Evolutionary conservation across 805 yeast genomes (phyloP), one percentile per base, ranked within the genome.

Genomic region (Candida loeiensis): DNA sequence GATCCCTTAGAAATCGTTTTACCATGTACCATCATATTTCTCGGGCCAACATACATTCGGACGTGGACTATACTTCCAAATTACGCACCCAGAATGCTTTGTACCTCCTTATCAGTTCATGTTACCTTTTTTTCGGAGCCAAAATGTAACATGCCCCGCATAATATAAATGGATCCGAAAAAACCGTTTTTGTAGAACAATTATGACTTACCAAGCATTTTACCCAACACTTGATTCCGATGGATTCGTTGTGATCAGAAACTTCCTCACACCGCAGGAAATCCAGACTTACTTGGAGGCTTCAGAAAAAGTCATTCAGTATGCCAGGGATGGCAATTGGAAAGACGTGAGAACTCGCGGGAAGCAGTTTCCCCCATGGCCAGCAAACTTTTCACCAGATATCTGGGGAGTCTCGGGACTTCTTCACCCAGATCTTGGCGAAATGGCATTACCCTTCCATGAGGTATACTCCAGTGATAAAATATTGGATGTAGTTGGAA

Each of bases 321-420:
- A 58, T 21, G 76, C 77, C 13, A 55, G 79, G 32, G 62, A 54
- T 3, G 79, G 79, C 3, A 56, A 67, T 14, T 74, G 78, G 79
- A 59, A 69, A 12, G 59, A 65, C 36, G 76, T 73, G 12, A 61
- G 79, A 45, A 71, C 77, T 3, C 54, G 69, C 34, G 78, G 77
- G 5, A 74, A 74, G 45, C 79, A 74, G 48, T 74, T 74, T 47
- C 79, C 79, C 6, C 79, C 79, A n/a, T 74, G 79, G 79, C 77
- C 77, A 13, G 59, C 58, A 39, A 68, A 70, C 41, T 69, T 63
- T 47, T 63, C 65, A 39, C 77, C 77, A 3, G 78, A 74, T 44
- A 73, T 74, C 41, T 74, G 79, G 79, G 79, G 79, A 0, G 60
- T 74, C 7, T 54, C 70, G 4, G 74, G 74, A 6, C 58, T 74